phyloP scores from a whole-genome alignment of 805 yeast genomes.

The Saitoella complicata region DNA sequence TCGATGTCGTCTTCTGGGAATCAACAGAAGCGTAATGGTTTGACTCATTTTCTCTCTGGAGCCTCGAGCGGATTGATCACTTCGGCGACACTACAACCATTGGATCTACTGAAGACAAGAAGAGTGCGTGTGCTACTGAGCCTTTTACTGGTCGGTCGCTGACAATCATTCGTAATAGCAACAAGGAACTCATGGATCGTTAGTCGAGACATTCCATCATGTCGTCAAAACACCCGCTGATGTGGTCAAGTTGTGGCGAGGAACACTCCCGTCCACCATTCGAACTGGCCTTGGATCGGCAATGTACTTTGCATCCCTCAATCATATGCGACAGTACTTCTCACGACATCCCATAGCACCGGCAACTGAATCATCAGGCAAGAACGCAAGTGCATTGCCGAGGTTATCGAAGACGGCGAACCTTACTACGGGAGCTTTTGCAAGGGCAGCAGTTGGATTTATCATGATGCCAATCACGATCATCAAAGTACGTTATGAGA shows the following conservation, averaged over 20 bases:
- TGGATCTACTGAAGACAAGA: slow-evolving; percentile 77
- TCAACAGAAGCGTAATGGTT: too few species aligned
- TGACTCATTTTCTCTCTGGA: slow-evolving; percentile 1
- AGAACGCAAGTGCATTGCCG: slow-evolving; percentile 35
- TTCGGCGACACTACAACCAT: slow-evolving; percentile 67
- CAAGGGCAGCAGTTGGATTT: slow-evolving; percentile 70
- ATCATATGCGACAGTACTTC: slow-evolving; percentile 38
- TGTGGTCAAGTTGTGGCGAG: slow-evolving; percentile 57
- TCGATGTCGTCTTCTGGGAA: too few species aligned
- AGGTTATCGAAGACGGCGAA: slow-evolving; percentile 55
- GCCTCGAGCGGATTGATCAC: slow-evolving; percentile 46
- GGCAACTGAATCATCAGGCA: not conserved
- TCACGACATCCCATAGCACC: slow-evolving; percentile 8
- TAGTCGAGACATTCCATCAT: not conserved
- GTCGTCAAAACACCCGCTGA: slow-evolving; percentile 5
- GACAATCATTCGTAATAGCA: slow-evolving; percentile 2
- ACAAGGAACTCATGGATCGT: slow-evolving; percentile 2
- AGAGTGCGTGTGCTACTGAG: slow-evolving; percentile 40
- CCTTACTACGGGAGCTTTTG: slow-evolving; percentile 55
- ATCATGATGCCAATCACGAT: slow-evolving; percentile 91
- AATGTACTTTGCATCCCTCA: slow-evolving; percentile 59
- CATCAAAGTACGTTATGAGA: slow-evolving; percentile 71
- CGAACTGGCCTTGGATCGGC: slow-evolving; percentile 88
- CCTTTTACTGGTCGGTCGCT: slow-evolving; percentile 5
- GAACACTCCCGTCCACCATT: slow-evolving; percentile 78